Evolutionary conservation across 805 yeast genomes (phyloP), one percentile per base, ranked within the genome.

Genomic region (Yamadazyma takamatsuzukensis): DNA sequence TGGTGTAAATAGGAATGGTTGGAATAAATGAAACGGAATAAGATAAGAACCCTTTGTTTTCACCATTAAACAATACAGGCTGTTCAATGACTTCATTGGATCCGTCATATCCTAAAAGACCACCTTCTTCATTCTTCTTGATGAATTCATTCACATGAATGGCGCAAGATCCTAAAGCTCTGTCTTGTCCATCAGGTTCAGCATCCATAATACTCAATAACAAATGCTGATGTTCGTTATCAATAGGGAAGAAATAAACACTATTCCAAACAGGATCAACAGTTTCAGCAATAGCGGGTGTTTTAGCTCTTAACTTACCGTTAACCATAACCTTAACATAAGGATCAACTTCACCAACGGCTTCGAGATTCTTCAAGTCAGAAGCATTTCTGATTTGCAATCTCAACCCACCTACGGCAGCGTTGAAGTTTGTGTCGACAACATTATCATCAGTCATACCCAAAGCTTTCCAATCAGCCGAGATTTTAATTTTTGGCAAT

Each of bases 311-410:
- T 24, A 74, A 49, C 50, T 73, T 74, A 44, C 82, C 83, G 47
- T 79, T 77, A 37, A 76, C 55, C 22, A 74, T 48, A 7, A 83
- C 68, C 38, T 74, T 69, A 24, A 80, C 76, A 47, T 82, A 83
- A 4, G 94, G 93, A 56, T 84, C 89, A 47, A 83, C 78, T 36
- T 72, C 75, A 35, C 93, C 90, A 31, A 82, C 72, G 11, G 78
- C 70, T 44, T 81, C 83, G 45, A 82, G 58, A 45, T 78, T 64
- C 44, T 70, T 62, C 45, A 79, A 57, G 25, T 75, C 72, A 8
- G 52, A 52, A 12, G 80, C 82, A 21, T 65, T 59, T 37, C 78
- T 68, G 30, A 84, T 45, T 47, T 76, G 78, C 23, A 84, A 48
- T 60, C 80, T 74, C 17, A 78, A 52, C 25, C 77, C 78, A 44